phyloP scores from a whole-genome alignment of 345 rosid genomes.

The Bruguiera gymnorhiza region DNA sequence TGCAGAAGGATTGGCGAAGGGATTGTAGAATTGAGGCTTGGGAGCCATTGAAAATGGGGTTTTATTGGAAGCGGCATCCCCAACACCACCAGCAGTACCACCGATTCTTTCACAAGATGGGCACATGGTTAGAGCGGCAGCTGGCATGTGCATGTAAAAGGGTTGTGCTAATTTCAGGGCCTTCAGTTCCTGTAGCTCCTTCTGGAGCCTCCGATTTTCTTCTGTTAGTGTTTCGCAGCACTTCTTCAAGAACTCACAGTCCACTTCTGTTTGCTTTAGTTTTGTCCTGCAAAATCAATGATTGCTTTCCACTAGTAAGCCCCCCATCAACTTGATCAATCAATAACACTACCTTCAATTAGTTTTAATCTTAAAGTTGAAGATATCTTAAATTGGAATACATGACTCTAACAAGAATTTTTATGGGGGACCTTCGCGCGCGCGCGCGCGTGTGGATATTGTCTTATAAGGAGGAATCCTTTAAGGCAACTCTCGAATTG shows the following conservation, averaged over 20 bases:
- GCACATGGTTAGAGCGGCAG: constrained; percentile 30
- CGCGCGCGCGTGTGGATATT: neutral
- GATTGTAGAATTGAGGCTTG: constrained; percentile 62
- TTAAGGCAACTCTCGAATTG: no score
- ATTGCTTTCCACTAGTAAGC: no score
- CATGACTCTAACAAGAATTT: no score
- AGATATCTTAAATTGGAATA: neutral
- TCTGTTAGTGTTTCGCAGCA: constrained; percentile 29
- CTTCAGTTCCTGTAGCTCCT: constrained; percentile 25
- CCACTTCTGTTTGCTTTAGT: constrained; percentile 33
- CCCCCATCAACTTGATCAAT: no score
- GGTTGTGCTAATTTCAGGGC: constrained; percentile 27
- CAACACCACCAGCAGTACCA: constrained; percentile 34
- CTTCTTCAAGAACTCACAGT: constrained; percentile 31
- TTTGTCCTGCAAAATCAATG: constrained; percentile 19
- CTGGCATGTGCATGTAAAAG: constrained; percentile 30
- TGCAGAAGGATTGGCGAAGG: constrained; percentile 74
- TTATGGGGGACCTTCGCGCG: no score
- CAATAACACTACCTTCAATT: neutral
- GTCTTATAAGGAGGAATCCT: neutral
- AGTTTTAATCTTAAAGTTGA: neutral
- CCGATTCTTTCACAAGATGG: constrained; percentile 58
- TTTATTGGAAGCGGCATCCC: constrained; percentile 30
- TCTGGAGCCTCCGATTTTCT: constrained; percentile 28
- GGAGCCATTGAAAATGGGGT: constrained; percentile 48